phyloP scores from a whole-genome alignment of 495 filamentous ascomycete species.

The Penicillium flavigenum region DNA sequence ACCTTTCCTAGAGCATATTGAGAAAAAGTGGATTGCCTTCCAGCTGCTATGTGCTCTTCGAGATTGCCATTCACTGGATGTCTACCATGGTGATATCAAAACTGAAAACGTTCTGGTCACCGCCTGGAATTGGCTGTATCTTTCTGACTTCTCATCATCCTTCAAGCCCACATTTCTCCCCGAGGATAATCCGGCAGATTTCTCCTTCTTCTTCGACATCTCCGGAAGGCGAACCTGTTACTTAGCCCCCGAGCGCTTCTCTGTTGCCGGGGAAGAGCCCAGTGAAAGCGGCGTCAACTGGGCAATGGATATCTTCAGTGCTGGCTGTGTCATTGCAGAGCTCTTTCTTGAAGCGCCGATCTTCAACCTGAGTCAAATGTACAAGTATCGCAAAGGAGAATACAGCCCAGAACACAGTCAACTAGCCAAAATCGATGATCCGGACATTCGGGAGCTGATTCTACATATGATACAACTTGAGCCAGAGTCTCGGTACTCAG shows the following conservation, averaged over 20 bases:
- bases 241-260: constrained; percentile 89
- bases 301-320: constrained; percentile 99
- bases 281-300: constrained; percentile 70
- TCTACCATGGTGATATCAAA: constrained; percentile 98
- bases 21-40: constrained; percentile 98
- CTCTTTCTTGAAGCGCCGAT: constrained; percentile 94
- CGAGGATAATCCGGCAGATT: constrained; percentile 95
- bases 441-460: constrained; percentile 81
- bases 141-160: constrained; percentile 90
- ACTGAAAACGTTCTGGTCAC: constrained; percentile 95
- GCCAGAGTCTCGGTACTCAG: constrained; percentile 86
- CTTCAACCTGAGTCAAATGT: constrained; percentile 89
- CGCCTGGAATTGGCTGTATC: constrained; percentile 99
- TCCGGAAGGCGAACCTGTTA: constrained; percentile 94
- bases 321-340: constrained; percentile 95
- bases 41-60: constrained; percentile 90
- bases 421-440: constrained; percentile 82
- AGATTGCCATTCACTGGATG: constrained; percentile 85
- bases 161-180: constrained; percentile 96
- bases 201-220: constrained; percentile 95
- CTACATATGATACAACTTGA: constrained; percentile 94
- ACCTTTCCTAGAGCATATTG: constrained; percentile 95
- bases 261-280: constrained; percentile 63
- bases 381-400: constrained; percentile 87
- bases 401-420: constrained; percentile 83